Base-by-base conservation (phyloP, 2,329 filamentous ascomycete species). In the Paecilomyces variotii region DNA sequence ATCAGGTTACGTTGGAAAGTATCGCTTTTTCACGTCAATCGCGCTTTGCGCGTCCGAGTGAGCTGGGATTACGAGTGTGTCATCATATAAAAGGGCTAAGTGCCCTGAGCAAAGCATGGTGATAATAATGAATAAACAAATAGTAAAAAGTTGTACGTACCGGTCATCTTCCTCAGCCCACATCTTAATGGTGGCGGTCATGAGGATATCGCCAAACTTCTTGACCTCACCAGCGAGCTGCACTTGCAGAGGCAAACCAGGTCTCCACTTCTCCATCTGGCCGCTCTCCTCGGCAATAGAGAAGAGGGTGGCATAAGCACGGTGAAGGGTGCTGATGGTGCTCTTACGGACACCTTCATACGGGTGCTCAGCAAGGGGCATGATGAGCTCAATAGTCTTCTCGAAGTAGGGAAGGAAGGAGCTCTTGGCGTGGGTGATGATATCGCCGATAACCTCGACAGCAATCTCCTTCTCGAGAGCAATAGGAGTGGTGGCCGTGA, bases 401-500 rank as follows among this genome's bases (percentile, higher is more conserved):
- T 96, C 87, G 62, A 97, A 89, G 74, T 93, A 96, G 4, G 90
- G 87, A 64, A 95, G 82, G 72, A 85, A 91, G 65, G 88, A 84
- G 69, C 84, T 84, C 74, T 90, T 91, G 54, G 90, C 90, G 79
- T 95, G 87, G 53, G 89, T 88, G 68, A 97, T 87, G 62, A 99
- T 86, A 70, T 99, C 94, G 63, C 92, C 94, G 35, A 97, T 84
- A 4, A 97, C 92, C 74, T 99, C 94, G 52, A 96, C 86, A 39
- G 94, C 93, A 67, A 97, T 95, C 77, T 99, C 94, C 78, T 97
- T 97, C 82, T 97, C 94, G 68, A 96, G 84, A 26, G 93, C 91
- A 57, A 97, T 85, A 56, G 91, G 91, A 27, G 91, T 95, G 62
- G 95, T 89, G 55, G 90, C 90, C 59, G 86, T 87, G 54, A 95